Evolutionary conservation across 192 early-diverging fungal genomes (phyloP).

Genomic region (Funneliformis mosseae): DNA sequence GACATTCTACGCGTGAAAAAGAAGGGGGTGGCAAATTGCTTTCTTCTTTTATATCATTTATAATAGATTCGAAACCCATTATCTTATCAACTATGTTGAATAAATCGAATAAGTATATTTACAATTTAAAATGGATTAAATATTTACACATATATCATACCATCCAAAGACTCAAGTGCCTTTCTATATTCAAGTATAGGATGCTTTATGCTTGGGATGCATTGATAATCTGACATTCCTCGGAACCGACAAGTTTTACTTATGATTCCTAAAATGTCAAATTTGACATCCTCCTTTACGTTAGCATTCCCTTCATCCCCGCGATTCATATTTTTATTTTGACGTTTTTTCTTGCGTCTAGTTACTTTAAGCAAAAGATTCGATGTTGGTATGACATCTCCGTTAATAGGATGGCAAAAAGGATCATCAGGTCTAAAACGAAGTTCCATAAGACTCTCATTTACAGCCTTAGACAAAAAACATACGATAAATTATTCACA

Average conservation of each 20-base stretch:
- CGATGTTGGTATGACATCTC: constrained; percentile 56
- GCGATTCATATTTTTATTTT: constrained; percentile 20
- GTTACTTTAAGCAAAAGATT: constrained; percentile 68
- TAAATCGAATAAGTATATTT: neutral
- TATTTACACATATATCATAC: constrained; percentile 39
- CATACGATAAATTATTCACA: neutral
- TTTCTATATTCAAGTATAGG: constrained; percentile 50
- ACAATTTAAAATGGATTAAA: neutral
- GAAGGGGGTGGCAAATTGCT: constrained; percentile 59
- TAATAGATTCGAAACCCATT: constrained; percentile 1
- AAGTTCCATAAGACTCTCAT: constrained; percentile 54
- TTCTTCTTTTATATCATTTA: constrained; percentile 32
- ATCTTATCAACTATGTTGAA: constrained; percentile 4
- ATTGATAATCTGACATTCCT: constrained; percentile 69
- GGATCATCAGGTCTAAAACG: constrained; percentile 56
- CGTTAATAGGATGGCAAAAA: constrained; percentile 67
- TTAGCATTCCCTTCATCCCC: constrained; percentile 29
- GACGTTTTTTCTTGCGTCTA: constrained; percentile 38
- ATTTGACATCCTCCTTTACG: constrained; percentile 30
- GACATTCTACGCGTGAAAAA: constrained; percentile 56
- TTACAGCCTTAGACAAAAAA: constrained; percentile 43
- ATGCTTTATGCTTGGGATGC: constrained; percentile 47
- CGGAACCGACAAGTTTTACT: constrained; percentile 64
- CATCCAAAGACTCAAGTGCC: constrained; percentile 47
- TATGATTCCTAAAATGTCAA: constrained; percentile 56